Conservation (phyloP, 345 rosid genomes). For the Euphorbia peplus region DNA sequence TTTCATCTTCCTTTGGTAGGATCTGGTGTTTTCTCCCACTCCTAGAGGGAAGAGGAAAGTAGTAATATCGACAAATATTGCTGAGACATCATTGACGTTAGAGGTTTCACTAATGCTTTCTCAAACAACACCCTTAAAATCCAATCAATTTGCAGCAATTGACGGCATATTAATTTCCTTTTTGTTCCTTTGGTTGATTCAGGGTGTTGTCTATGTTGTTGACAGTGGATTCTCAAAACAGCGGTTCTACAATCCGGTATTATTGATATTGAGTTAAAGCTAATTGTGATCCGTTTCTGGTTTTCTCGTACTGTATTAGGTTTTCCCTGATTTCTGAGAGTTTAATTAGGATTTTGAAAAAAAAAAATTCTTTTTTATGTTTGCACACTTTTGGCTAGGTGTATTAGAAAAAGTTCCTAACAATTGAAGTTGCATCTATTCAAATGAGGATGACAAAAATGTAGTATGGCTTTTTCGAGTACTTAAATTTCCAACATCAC, state of each 20-base stretch:
- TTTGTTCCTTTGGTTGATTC: slow-evolving; percentile 28
- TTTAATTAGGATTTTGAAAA: background rate
- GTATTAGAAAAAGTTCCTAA: background rate
- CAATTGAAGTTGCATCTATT: background rate
- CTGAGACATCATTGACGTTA: slow-evolving; percentile 89
- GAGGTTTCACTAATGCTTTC: slow-evolving; percentile 51
- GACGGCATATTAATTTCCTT: slow-evolving; percentile 10
- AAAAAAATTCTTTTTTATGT: background rate
- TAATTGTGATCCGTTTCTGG: background rate
- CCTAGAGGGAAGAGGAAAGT: slow-evolving; percentile 94
- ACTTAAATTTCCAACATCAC: background rate
- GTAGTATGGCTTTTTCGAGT: background rate
- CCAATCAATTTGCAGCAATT: slow-evolving; percentile 1
- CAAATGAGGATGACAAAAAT: background rate
- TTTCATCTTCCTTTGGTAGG: slow-evolving; percentile 42
- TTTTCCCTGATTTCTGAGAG: background rate
- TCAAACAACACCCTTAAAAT: background rate
- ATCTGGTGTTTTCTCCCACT: slow-evolving; percentile 76
- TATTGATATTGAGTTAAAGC: slow-evolving; percentile 18
- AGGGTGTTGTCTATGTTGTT: slow-evolving; percentile 94
- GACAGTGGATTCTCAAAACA: slow-evolving; percentile 98
- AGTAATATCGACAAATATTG: slow-evolving; percentile 86
- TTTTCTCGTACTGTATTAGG: background rate
- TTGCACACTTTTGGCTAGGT: background rate
- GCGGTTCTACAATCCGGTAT: slow-evolving; percentile 90